Evolutionary conservation across 139 green algal species (phyloP), one percentile per base, ranked within the genome.

Genomic region (Tetradesmus lagerheimii): DNA sequence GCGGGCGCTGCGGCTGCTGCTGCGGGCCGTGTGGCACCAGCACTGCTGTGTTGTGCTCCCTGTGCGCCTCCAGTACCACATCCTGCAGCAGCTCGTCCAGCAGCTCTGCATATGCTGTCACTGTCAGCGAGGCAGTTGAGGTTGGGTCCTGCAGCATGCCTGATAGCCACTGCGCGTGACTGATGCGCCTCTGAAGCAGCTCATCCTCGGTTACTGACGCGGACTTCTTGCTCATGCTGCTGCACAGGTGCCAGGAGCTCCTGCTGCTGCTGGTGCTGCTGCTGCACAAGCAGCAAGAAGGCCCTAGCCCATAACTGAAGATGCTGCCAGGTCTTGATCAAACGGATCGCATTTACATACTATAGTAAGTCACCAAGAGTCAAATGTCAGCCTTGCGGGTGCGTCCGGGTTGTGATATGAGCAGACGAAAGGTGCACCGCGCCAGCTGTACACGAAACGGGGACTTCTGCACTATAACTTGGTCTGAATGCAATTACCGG

Each of bases 61-160:
- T 84, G 80, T 97, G 95, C 34, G 93, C 94, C 86, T 96, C 95
- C 27, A 95, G 75, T 12, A 92, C 95, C 47, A 97, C 83, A 64
- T 97, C 95, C 23, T 91, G 31, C 29, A 97, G 93, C 4, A 94
- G 31, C 1, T 93, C 94, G 75, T 95, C 93, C 3, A 95, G 88
- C 23, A 95, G 80, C 2, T 95, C 93, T 23, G 83, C 43, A 66
- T 92, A 95, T 1, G 86, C 84, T 27, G 92, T 90, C 4, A 95
- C 77, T 8, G 81, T 92, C 66, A 94, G 89, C 0, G 80, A 64
- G 15, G 91, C 93, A 23, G 90, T 50, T 1, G 86, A 94, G 11
- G 29, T 14, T 18, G 89, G 80, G 85, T 92, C 89, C 71, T 85
- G 45, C 57, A 94, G 80, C 34, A 92, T 62, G 31, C 47, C 41